These are phyloP conservation scores for Arthrobotrys conoides DNA, from an alignment of 2,329 filamentous ascomycete genomes.

Conservation along the genomic window DNA sequence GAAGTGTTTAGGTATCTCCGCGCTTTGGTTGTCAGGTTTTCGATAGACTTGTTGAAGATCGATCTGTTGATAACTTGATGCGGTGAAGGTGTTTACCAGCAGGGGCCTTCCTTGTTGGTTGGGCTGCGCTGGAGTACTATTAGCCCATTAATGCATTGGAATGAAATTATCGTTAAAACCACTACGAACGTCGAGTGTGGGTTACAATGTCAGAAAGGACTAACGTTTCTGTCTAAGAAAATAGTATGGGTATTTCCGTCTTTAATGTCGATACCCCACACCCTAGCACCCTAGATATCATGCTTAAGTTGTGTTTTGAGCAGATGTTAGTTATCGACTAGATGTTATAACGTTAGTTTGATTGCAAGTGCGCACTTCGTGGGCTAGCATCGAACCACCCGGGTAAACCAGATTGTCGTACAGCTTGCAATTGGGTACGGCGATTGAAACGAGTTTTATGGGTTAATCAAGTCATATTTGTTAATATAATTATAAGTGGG, in stretches of 20 bases:
- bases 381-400: not conserved
- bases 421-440: too few species aligned
- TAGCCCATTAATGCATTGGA: not conserved
- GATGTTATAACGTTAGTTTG: too few species aligned
- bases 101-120: slow-evolving; percentile 7
- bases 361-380: not conserved
- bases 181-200: not conserved
- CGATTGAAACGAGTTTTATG: too few species aligned
- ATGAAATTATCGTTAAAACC: not conserved
- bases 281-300: too few species aligned
- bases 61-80: not conserved
- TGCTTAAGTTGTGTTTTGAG: too few species aligned
- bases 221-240: not conserved
- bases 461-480: too few species aligned
- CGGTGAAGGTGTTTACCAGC: not conserved
- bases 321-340: too few species aligned
- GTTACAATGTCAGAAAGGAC: too few species aligned
- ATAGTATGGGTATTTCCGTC: too few species aligned
- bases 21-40: not conserved
- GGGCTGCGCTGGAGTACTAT: not conserved
- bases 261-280: too few species aligned
- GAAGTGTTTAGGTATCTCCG: not conserved
- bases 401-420: not conserved
- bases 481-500: not conserved
- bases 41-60: not conserved